Conservation (phyloP, 1,284 basidiomycete species). For the Naganishia sp. region DNA sequence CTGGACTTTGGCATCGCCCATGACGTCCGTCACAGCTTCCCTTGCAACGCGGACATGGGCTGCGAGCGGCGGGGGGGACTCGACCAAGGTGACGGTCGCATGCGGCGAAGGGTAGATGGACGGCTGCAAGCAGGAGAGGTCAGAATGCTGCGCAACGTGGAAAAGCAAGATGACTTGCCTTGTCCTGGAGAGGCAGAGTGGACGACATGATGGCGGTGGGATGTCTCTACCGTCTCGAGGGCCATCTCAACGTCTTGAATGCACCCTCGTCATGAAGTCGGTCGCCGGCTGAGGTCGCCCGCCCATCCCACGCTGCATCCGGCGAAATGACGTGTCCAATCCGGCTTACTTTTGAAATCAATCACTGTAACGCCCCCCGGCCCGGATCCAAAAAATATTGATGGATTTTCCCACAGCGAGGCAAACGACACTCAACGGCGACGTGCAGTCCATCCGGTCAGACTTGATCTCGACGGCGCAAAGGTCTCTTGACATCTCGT, state of each 20-base stretch:
- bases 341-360: background rate
- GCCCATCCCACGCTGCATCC: background rate
- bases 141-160: constrained; percentile 24
- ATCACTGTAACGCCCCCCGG: background rate
- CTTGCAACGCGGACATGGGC: constrained; percentile 68
- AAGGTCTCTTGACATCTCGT: constrained; percentile 8
- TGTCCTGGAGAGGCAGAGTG: constrained; percentile 6
- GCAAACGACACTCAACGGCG: background rate
- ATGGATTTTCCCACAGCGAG: constrained; percentile 17
- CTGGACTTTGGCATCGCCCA: constrained; percentile 62
- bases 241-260: background rate
- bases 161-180: background rate
- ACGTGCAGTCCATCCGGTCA: background rate
- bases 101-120: constrained; percentile 72
- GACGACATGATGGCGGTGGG: constrained; percentile 7
- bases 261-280: background rate
- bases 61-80: constrained; percentile 71
- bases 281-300: background rate
- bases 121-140: constrained; percentile 57
- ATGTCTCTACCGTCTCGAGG: background rate
- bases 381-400: constrained; percentile 29
- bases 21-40: constrained; percentile 60
- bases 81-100: constrained; percentile 66
- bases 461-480: background rate
- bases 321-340: background rate